Evolutionary conservation across 208 protist species (phyloP), one percentile per base, ranked within the genome.

Genomic region (Angomonas deanei): DNA sequence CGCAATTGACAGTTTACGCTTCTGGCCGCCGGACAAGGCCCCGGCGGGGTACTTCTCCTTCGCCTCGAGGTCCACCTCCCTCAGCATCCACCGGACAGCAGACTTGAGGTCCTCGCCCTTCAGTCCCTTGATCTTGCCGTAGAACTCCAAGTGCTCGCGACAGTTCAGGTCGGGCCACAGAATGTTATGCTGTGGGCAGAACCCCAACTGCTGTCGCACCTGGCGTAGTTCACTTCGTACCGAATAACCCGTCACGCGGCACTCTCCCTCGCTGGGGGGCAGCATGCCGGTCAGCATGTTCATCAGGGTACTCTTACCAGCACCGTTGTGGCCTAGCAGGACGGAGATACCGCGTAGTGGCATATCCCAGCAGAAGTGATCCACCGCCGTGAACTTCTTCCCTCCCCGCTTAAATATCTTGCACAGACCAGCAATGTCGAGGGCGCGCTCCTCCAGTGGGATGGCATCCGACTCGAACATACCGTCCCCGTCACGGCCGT

Each of bases 131-230:
- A 98, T 69, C 30, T 61, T 53, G 0, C 72, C 83, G 70, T 85
- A 98, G 59, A 92, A 97, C 42, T 73, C 48, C 3, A 99, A 71
- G 72, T 98, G 94, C 68, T 99, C 93, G 2, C 63, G 32, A 13
- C 70, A 74, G 15, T 85, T 98, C 26, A 98, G 73, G 28, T 95
- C 68, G 2, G 79, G 77, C 86, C 89, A 98, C 2, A 97, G 66
- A 65, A 97, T 89, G 77, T 97, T 94, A 72, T 94, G 88, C 77
- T 98, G 94, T 30, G 93, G 91, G 77, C 94, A 98, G 2, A 96
- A 74, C 47, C 96, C 94, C 30, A 97, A 91, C 24, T 82, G 50
- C 54, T 88, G 75, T 13, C 83, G 74, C 52, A 79, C 83, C 19
- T 53, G 46, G 13, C 52, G 24, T 27, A 92, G 59, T 10, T 92